Base-by-base conservation (phyloP, 2,329 filamentous ascomycete species). In the Monilinia laxa region DNA sequence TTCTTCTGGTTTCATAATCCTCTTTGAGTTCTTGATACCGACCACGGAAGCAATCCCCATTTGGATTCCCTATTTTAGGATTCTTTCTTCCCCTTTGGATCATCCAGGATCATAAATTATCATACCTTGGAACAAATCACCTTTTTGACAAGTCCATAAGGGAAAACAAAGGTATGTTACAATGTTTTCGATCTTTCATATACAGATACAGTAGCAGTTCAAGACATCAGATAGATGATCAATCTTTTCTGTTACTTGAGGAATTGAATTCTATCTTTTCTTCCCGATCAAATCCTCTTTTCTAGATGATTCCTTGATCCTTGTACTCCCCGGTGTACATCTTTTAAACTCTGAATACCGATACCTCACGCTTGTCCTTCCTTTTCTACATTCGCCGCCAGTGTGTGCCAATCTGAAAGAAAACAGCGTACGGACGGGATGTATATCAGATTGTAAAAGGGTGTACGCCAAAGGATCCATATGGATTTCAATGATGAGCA, bases 1-100 rank as follows among this genome's bases (percentile, higher is more conserved):
- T 31, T 20, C 20, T 59, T 49, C 42, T 59, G 57, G 42, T 59
- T 49, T 47, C 40, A 59, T 59, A 59, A 47, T 47, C 56, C 18
- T 59, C 56, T 59, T 59, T 31, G 40, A 47, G 10, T 35, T 47
- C 25, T 47, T 4, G 31, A 59, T 28, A 49, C 31, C 42, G 42
- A 59, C 25, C 20, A 47, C 57, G 42, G 42, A 49, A 35, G 28
- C 28, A 59, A 11, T 42, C 38, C 4, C 42, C 25, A 35, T 49
- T 35, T 59, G 25, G 40, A 35, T 35, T 7, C 31, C 7, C 31
- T 35, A 47, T 57, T 47, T 35, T 31, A n/a, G 40, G 40, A 59
- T 59, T 35, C 25, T 59, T 6, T 35, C 5, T 31, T n/a, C 20
- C 23, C 42, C 25, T 11, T 31, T 35, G 11, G 25, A 47, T 31